A percentile compares a stretch with the other conserved stretches of the same genome.
Evolutionary conservation across 345 rosid genomes (phyloP).

Genomic region (Citrus sp.): DNA sequence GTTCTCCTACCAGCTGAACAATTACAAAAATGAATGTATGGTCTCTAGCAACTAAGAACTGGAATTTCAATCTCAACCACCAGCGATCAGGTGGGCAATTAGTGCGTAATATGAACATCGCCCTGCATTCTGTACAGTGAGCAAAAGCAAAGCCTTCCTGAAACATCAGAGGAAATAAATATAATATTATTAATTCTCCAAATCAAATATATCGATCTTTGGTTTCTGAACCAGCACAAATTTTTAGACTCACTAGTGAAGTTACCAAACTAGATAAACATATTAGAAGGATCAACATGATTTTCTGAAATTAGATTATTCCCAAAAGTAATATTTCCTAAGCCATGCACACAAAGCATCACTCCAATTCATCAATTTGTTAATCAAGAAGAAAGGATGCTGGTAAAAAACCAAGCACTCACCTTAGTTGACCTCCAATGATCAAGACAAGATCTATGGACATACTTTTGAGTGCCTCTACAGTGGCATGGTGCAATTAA

Average conservation of each 20-base stretch:
- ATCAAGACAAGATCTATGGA: constrained; percentile 96
- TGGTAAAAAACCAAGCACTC: constrained; percentile 3
- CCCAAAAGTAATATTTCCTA: neutral
- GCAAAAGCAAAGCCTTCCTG: constrained; percentile 99
- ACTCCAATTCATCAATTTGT: neutral
- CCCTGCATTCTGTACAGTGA: constrained; percentile 99
- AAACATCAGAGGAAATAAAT: constrained; percentile 14
- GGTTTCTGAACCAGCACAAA: neutral
- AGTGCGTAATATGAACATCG: constrained; percentile 80
- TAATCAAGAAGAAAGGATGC: constrained; percentile 7
- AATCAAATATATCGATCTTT: neutral
- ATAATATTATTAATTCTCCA: constrained; percentile 6
- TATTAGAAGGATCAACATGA: neutral
- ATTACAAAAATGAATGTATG: constrained; percentile 86
- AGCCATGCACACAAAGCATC: neutral
- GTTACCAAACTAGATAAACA: neutral
- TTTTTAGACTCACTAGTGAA: neutral
- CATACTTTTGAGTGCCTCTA: constrained; percentile 97
- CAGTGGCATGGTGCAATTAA: constrained; percentile 96
- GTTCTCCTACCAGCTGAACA: constrained; percentile 81
- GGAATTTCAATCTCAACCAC: constrained; percentile 99
- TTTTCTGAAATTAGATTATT: neutral
- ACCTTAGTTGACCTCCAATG: constrained; percentile 99
- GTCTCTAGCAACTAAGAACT: constrained; percentile 95
- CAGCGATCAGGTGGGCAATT: constrained; percentile 97